Base-by-base conservation (phyloP, 352 stramenopile genomes). In the Aphanomyces euteiches region DNA sequence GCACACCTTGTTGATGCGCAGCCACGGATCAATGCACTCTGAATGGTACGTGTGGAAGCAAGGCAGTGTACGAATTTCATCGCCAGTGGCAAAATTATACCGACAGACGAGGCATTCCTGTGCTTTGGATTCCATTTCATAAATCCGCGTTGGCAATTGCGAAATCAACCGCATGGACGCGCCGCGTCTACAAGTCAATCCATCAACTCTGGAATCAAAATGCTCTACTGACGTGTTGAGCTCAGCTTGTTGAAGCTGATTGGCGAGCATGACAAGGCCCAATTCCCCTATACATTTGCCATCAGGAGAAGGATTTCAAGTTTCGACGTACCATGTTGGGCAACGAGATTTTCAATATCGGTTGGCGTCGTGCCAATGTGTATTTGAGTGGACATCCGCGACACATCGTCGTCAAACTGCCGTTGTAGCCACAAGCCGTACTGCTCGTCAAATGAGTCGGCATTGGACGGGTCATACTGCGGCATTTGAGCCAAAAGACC, bases 41-140 rank as follows among this genome's bases (percentile, higher is more conserved):
- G 83, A 93, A 76, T 98, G 93, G 72, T 98, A 97, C 39, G 85
- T 95, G 73, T 98, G 93, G 70, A 96, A 96, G 74, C 93, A 98
- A 37, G 92, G 92, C 56, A 98, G 75, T 39, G 89, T 96, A 74
- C 96, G 95, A 76, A 98, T 90, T 74, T 96, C 83, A 58, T 98
- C 93, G 43, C 91, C 91, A 10, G 87, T 74, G 70, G 85, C 76
- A 64, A 97, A 98, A 40, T 91, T 78, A 60, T 90, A 90, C 38
- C 96, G 84, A 74, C 94, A 98, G 37, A 98, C 95, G n/a, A 96
- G 77, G 70, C 94, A 98, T 47, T 67, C 28, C 17, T 28, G 36
- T 15, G 21, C 63, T 7, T 56, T 60, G 17, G 5, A 60, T 34
- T 74, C 47, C 15, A 47, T 45, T 65, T 73, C 69, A 39, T 53